phyloP scores from a whole-genome alignment of 345 rosid species.

The Rhodamnia rubescens region DNA sequence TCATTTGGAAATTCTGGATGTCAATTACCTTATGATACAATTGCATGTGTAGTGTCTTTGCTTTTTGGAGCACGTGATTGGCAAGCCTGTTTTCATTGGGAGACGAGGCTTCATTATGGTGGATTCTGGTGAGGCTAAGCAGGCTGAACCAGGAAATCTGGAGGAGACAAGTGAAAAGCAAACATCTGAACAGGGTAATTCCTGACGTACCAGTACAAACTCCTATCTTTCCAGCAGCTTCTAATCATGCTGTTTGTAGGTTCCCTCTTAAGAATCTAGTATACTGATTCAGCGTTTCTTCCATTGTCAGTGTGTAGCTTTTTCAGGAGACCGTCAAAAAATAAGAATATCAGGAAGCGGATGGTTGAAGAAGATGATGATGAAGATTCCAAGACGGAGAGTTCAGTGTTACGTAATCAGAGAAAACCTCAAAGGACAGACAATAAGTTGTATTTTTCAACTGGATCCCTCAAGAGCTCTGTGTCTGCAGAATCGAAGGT shows the following conservation, averaged over 20 bases:
- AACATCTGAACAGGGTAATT: conserved; percentile 30
- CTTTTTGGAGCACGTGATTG: background rate
- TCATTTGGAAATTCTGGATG: background rate
- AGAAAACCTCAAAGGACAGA: conserved; percentile 42
- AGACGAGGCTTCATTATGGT: conserved; percentile 16
- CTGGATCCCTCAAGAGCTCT: conserved; percentile 44
- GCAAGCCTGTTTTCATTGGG: background rate
- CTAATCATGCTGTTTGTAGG: background rate
- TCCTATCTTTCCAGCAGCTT: background rate
- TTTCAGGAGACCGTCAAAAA: conserved; percentile 60
- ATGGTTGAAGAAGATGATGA: conserved; percentile 26
- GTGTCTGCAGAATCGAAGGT: conserved; percentile 6
- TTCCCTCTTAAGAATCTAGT: background rate
- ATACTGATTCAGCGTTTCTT: conserved; percentile 8
- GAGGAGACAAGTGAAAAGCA: conserved; percentile 6
- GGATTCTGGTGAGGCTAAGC: conserved; percentile 22
- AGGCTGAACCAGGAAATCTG: background rate
- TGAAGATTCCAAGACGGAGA: conserved; percentile 31
- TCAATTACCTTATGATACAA: background rate
- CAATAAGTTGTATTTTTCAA: conserved; percentile 55
- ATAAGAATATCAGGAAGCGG: conserved; percentile 71
- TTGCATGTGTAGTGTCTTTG: background rate
- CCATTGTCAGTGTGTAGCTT: conserved; percentile 57
- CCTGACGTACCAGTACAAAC: background rate
- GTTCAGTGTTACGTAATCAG: conserved; percentile 33